phyloP scores from a whole-genome alignment of 1,284 basidiomycete species.

The Naganishia liquefaciens region DNA sequence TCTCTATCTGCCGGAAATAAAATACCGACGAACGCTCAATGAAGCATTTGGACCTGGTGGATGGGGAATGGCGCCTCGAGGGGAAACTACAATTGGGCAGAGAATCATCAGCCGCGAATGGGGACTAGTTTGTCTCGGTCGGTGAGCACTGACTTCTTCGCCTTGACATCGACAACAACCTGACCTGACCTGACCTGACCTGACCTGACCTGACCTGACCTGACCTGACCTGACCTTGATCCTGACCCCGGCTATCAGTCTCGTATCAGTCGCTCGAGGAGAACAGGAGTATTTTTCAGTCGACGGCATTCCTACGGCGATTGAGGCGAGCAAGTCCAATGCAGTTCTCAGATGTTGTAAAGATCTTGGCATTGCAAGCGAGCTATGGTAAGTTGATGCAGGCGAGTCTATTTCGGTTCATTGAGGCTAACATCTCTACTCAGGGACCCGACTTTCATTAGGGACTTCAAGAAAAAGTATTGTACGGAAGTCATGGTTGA shows the following conservation, averaged over 20 bases:
- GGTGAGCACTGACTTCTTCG: slow-evolving; percentile 58
- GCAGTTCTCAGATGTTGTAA: slow-evolving; percentile 98
- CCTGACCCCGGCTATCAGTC: slow-evolving; percentile 63
- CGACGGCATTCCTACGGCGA: slow-evolving; percentile 85
- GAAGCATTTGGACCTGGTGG: slow-evolving; percentile 93
- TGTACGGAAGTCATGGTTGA: slow-evolving; percentile 85
- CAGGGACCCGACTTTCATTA: slow-evolving; percentile 94
- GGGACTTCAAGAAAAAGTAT: slow-evolving; percentile 83
- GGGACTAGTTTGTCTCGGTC: slow-evolving; percentile 87
- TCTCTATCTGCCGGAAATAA: slow-evolving; percentile 95
- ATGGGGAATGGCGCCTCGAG: slow-evolving; percentile 93
- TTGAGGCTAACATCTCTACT: too few species aligned
- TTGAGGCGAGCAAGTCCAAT: slow-evolving; percentile 94
- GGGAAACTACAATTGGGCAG: slow-evolving; percentile 85
- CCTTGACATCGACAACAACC: neutral
- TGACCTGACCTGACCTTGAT: neutral
- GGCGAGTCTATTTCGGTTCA: neutral
- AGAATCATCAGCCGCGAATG: slow-evolving; percentile 91
- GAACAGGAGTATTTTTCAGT: slow-evolving; percentile 98
- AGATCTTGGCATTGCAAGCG: slow-evolving; percentile 91
- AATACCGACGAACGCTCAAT: slow-evolving; percentile 93
- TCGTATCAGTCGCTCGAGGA: slow-evolving; percentile 87
- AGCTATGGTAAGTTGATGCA: slow-evolving; percentile 80
- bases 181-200: neutral
- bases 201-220: neutral